Evolutionary conservation across 495 filamentous ascomycete species (phyloP), one percentile per base, ranked within the genome.

Genomic region (Lasiosphaeriaceae sp.): DNA sequence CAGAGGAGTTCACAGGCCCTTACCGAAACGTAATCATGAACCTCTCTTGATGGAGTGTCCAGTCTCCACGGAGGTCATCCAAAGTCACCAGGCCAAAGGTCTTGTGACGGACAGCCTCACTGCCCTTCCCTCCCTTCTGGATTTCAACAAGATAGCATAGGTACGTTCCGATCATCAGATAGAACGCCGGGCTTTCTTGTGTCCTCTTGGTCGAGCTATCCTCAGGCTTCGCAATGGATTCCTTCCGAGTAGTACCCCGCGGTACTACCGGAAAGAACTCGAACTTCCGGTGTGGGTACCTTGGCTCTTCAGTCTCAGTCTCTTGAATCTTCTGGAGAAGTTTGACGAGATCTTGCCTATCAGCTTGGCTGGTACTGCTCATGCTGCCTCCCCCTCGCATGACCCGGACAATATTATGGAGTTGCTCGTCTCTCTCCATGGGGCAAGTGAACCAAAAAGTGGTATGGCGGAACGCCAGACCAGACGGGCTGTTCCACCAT

Each of bases 181-280:
- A 96, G 66, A 87, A 96, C 19, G 89, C 83, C 17, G 94, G 75
- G 59, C 91, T 83, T 57, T 97, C 94, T 22, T 85, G 82, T 52
- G 89, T 88, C 24, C 87, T 85, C 59, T 74, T 74, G 52, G 62
- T 72, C 54, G 61, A 47, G 47, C 47, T 35, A 29, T 75, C 72
- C 22, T 70, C 66, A 37, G 81, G 71, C 55, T 80, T 81, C 73
- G 43, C 73, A 71, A 62, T 83, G 22, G 48, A 62, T 23, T 55
- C 56, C 52, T 56, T 66, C 39, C 86, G 66, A 68, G 79, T 20
- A 78, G 73, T n/a, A 77, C 80, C 69, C 52, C 92, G 86, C 59
- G 91, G 87, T 24, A 95, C 83, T 14, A 96, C 88, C 14, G 89
- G 86, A 69, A 90, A 97, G 59, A 97, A 86, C 55, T 88, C 83